Conservation (phyloP, 2,329 filamentous ascomycete genomes). For the Beauveria australis region DNA sequence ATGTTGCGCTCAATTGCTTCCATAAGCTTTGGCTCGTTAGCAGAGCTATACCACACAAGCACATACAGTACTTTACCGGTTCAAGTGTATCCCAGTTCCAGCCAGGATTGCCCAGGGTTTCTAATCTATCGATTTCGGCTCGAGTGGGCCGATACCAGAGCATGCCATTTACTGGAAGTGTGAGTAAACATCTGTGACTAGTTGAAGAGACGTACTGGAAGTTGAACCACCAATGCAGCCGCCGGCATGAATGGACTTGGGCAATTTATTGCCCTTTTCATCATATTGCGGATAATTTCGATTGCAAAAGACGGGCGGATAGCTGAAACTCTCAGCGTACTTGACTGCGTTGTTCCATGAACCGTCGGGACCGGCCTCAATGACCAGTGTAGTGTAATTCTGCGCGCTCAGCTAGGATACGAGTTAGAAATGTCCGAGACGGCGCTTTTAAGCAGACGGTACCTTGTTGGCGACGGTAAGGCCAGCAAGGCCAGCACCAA, state of each 20-base stretch:
- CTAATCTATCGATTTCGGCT: constrained; percentile 17
- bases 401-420: constrained; percentile 14
- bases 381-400: constrained; percentile 17
- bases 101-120: constrained; percentile 16
- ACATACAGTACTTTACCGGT: constrained; percentile 15
- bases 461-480: constrained; percentile 18
- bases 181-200: not conserved
- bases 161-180: constrained; percentile 18
- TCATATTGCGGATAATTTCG: constrained; percentile 16
- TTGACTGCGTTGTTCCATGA: constrained; percentile 16
- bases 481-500: constrained; percentile 31
- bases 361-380: constrained; percentile 18
- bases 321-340: constrained; percentile 13
- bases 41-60: constrained; percentile 6
- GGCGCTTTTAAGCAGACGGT: not conserved
- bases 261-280: constrained; percentile 13
- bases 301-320: constrained; percentile 16
- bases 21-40: constrained; percentile 13
- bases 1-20: constrained; percentile 17
- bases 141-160: constrained; percentile 18
- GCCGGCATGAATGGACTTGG: constrained; percentile 14
- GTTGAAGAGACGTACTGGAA: constrained; percentile 14
- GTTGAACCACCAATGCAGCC: constrained; percentile 20
- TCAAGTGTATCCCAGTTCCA: constrained; percentile 28
- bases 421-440: not conserved